Base-by-base conservation (phyloP, 257 asterid species). In the Jacaranda copaia region DNA sequence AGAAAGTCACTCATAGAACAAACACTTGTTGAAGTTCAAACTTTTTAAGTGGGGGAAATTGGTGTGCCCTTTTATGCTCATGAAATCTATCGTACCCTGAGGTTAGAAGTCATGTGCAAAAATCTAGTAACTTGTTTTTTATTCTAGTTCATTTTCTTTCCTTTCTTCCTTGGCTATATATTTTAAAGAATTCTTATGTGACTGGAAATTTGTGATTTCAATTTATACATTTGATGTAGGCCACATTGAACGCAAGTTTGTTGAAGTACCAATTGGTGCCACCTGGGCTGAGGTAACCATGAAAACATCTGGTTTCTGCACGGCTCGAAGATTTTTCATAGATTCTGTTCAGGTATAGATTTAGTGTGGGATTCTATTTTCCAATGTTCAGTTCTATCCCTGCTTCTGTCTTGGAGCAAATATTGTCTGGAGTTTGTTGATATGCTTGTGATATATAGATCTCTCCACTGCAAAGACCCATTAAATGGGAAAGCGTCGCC, bases 281-380 rank as follows among this genome's bases (percentile, higher is more conserved):
- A 87, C 96, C 80, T 95, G 98, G 99, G 97, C 83, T 75, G 99
- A 87, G 85, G 93, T 91, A 67, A 93, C 96, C 75, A 87, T 95
- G 91, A 89, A 84, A 76, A 76, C 98, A 76, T 90, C 91, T 53
- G 97, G 99, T 61, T 91, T 93, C 80, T 90, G 82, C 77, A 88
- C 99, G 13, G 92, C 98, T 78, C 90, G 98, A 66, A 88, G 89
- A 87, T 93, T 95, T 84, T 95, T 76, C 82, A 78, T 95, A 40
- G 92, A 95, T 66, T 84, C 93, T 72, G 96, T 93, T 85, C 99
- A 95, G 97, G 99, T 95, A 85, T 72, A 15, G n/a, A 59, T 45
- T 58, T 78, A 51, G 43, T 19, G 5, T 72, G 77, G 59, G 20
- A 49, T 72, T 70, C 67, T 73, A 43, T 48, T 70, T 68, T 40